A percentile compares a stretch with the other conserved stretches of the same genome.
phyloP scores from a whole-genome alignment of 768 basidiomycete species.

The Nevesoporus exiguus region DNA sequence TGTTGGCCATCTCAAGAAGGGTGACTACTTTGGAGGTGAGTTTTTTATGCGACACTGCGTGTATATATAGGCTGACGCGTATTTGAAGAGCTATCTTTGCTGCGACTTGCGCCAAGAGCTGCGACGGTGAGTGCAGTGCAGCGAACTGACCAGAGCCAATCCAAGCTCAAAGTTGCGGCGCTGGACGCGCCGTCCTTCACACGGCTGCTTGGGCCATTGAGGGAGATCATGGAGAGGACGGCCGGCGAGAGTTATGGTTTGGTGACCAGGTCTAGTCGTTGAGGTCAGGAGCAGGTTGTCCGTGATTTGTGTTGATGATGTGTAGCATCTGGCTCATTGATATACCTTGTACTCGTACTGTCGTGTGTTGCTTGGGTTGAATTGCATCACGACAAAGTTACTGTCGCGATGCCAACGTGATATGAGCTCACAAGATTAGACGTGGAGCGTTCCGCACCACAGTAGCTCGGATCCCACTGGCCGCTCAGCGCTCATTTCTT shows the following conservation, averaged over 20 bases:
- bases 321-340: background rate
- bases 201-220: conserved; percentile 84
- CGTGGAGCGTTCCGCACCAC: conserved; percentile 11
- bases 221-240: conserved; percentile 89
- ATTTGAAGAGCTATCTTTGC: conserved; percentile 76
- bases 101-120: conserved; percentile 86
- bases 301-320: background rate
- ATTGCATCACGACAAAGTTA: background rate
- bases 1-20: conserved; percentile 77
- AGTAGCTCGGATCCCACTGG: background rate
- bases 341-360: background rate
- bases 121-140: conserved; percentile 89
- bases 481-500: background rate
- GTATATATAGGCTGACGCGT: conserved; percentile 5
- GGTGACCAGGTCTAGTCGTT: conserved; percentile 33
- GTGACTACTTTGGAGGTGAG: conserved; percentile 98
- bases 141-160: conserved; percentile 39
- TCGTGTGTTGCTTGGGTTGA: background rate
- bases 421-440: background rate
- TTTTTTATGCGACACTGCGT: background rate
- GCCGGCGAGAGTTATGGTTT: conserved; percentile 71
- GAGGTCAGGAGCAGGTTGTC: conserved; percentile 1
- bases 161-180: conserved; percentile 88
- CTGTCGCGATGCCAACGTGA: conserved; percentile 33
- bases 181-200: conserved; percentile 93